Base-by-base conservation (phyloP, 2,329 filamentous ascomycete genomes). In the Penicillium sp. region DNA sequence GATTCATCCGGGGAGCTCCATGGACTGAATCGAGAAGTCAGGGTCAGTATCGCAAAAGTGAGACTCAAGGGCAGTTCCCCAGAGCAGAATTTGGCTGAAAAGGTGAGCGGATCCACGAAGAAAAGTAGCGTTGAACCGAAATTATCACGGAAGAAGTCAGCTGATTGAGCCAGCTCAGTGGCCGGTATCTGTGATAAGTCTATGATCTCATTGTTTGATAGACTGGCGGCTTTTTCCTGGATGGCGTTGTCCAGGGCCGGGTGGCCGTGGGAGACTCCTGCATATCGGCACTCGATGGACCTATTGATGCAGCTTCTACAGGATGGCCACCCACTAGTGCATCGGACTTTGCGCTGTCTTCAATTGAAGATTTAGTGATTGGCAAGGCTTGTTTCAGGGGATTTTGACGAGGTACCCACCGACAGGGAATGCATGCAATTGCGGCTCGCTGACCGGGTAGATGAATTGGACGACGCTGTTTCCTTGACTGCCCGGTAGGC, bases 301-400 rank as follows among this genome's bases (percentile, higher is more conserved):
- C 45, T 27, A 9, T 47, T 47, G 35, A 31, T 27, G 20, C 45
- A 47, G 24, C 35, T 28, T 9, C 27, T 47, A 8, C 45, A 47
- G 2, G 45, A 47, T 18, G 45, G 45, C 45, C 45, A 47, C 33
- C 45, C 45, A 40, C 45, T 47, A 10, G 25, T 40, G 14, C 45
- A 47, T 40, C 45, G 45, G 7, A 47, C 39, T 10, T 47, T 47
- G 35, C 45, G 45, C 31, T 47, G 45, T 28, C 45, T 47, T 31
- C 13, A 14, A 24, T n/a, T 9, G 2, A 6, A 2, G 9, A 9
- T 31, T 39, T 24, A 38, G 22, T 16, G 25, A 18, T 10, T 6
- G 10, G 13, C 7, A 27, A 16, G 4, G n/a, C 22, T 18, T 16
- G 28, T 14, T n/a, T n/a, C 14, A 18, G 13, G 13, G 7, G 24